Evolutionary conservation across 352 stramenopile species (phyloP).

Genomic region (Pythium volutum): DNA sequence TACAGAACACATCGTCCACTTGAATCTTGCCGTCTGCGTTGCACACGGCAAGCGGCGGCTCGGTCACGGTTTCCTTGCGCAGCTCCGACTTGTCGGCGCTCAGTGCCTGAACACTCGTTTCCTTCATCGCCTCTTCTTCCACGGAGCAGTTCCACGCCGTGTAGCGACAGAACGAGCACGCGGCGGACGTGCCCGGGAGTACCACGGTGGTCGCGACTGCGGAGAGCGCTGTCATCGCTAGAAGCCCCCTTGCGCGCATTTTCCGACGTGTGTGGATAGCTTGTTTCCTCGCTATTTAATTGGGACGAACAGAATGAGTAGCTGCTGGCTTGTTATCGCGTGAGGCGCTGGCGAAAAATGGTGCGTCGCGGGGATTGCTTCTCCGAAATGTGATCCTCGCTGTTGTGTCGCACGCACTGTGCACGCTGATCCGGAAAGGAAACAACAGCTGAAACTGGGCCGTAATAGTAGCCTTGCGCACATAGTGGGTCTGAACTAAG

Average conservation of each 20-base stretch:
- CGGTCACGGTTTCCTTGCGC: conserved; percentile 6
- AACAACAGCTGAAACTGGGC: conserved; percentile 11
- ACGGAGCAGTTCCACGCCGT: conserved; percentile 61
- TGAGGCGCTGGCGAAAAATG: neutral
- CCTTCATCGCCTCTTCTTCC: conserved; percentile 3
- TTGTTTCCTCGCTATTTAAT: neutral
- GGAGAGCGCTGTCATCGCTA: conserved; percentile 16
- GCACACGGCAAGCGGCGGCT: conserved; percentile 43
- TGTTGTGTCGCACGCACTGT: conserved; percentile 19
- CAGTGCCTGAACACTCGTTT: conserved; percentile 11
- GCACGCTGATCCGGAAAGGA: conserved; percentile 23
- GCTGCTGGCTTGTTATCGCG: no score
- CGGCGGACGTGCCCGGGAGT: conserved; percentile 12
- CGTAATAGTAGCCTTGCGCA: conserved; percentile 5
- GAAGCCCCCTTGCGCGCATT: conserved; percentile 10
- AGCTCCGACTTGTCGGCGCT: conserved; percentile 9
- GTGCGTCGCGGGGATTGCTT: neutral
- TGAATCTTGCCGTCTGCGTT: conserved; percentile 53
- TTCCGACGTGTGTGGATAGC: neutral
- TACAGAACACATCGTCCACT: conserved; percentile 82
- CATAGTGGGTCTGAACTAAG: conserved; percentile 4
- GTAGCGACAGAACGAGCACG: conserved; percentile 61
- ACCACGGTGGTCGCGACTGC: conserved; percentile 22
- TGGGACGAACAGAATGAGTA: neutral
- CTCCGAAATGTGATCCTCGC: neutral